Evolutionary conservation across 2,329 filamentous ascomycete species (phyloP), one percentile per base, ranked within the genome.

Genomic region (Aspergillus alliaceus): DNA sequence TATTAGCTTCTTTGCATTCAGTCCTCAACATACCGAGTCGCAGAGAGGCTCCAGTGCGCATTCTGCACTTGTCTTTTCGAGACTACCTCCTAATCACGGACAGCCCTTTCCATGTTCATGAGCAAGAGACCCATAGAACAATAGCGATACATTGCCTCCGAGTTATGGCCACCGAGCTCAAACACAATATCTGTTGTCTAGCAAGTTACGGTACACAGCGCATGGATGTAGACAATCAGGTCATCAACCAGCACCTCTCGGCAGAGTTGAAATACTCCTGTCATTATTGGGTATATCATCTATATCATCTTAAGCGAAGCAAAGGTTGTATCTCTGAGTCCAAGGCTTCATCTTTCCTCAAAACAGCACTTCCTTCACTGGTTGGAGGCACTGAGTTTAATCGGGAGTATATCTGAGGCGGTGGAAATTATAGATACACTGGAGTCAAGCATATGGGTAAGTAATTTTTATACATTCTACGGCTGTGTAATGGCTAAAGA

Each of bases 61-160:
- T 68, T 2, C 52, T 68, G 24, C 66, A 70, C 54, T 57, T 64
- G 50, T 72, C 68, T 39, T 73, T 72, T 47, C 66, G 64, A 51
- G 66, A 73, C 58, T 72, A 66, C 46, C 65, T 72, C 8, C 58
- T 71, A 34, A 51, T 63, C 34, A 31, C 48, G 12, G 20, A 58
- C 35, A 68, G 59, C 61, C 49, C 53, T 29, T 69, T 72, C 64
- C 62, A 65, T 61, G 65, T 72, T 54, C 55, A 77, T 47, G 64
- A 72, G 59, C 22, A 52, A 55, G 47, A 57, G 18, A 66, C 61
- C 47, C 69, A 74, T 39, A 25, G 63, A 44, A 61, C 56, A 35
- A 59, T 76, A 49, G 67, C 62, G 6, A 39, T 48, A 56, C 42
- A 50, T 46, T 73, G 69, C 59, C 61, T 75, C n/a, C 22, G 40